Percentiles rank a stretch among this genome's conserved stretches.
These are phyloP conservation scores for Russula brevipes DNA, from an alignment of 768 basidiomycete species.

Conservation along the genomic window DNA sequence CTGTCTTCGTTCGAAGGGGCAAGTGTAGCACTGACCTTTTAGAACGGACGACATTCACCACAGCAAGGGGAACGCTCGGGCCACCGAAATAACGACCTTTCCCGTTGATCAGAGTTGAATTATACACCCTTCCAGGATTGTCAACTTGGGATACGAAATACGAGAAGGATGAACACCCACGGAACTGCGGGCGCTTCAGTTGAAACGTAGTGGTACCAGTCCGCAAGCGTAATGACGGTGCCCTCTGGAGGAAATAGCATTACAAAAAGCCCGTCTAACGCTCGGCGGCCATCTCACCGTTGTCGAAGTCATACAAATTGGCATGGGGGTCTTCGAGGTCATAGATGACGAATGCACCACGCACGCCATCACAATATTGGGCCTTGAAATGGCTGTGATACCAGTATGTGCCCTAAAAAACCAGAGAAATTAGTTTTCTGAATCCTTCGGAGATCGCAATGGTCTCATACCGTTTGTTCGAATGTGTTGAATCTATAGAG, in stretches of 20 bases:
- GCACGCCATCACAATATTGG: conserved; percentile 37
- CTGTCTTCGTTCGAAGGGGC: no score
- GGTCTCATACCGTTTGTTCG: conserved; percentile 34
- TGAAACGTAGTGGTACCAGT: conserved; percentile 26
- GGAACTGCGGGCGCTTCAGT: not conserved
- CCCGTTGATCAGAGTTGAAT: conserved; percentile 25
- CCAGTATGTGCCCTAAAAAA: conserved; percentile 30
- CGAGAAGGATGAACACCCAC: not conserved
- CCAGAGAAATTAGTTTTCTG: not conserved
- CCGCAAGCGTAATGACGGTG: conserved; percentile 28
- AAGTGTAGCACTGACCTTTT: conserved; percentile 5
- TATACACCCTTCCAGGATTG: conserved; percentile 10
- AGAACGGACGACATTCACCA: conserved; percentile 15
- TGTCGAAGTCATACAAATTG: conserved; percentile 29
- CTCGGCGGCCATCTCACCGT: conserved; percentile 23
- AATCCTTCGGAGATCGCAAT: conserved; percentile 29
- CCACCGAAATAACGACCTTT: conserved; percentile 22
- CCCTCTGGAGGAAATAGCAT: conserved; percentile 8
- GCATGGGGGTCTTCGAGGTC: conserved; percentile 31
- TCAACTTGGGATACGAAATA: not conserved
- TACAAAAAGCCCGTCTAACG: no score
- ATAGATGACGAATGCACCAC: conserved; percentile 30
- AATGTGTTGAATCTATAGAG: conserved; percentile 36
- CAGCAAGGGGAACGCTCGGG: conserved; percentile 3
- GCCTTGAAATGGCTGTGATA: conserved; percentile 37